Evolutionary conservation across 805 yeast species (phyloP).

Genomic region (Komagataella kurtzmanii): DNA sequence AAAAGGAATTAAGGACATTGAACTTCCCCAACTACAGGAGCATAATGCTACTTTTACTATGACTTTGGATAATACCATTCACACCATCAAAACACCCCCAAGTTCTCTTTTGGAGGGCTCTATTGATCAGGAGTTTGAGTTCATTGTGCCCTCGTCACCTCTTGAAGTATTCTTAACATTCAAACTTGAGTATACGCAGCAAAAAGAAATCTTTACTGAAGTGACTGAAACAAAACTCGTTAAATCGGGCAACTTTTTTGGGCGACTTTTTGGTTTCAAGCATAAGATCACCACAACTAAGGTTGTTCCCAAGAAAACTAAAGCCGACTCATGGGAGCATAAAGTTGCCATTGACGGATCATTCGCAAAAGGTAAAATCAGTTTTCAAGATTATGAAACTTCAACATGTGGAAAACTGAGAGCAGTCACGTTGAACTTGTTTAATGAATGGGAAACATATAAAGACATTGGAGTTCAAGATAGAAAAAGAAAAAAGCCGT

Average conservation of each 20-base stretch:
- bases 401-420: conserved; percentile 37
- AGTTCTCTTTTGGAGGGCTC: conserved; percentile 17
- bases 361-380: conserved; percentile 66
- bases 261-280: conserved; percentile 21
- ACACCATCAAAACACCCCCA: conserved; percentile 48
- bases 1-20: conserved; percentile 28
- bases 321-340: conserved; percentile 43
- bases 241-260: conserved; percentile 16
- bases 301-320: conserved; percentile 34
- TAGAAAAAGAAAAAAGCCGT: conserved; percentile 29
- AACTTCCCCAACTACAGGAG: conserved; percentile 29
- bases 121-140: conserved; percentile 68
- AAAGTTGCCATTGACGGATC: conserved; percentile 79
- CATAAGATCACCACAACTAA: conserved; percentile 34
- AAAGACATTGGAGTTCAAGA: conserved; percentile 15
- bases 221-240: conserved; percentile 35
- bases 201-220: conserved; percentile 39
- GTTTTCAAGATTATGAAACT: conserved; percentile 42
- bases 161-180: conserved; percentile 61
- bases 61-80: conserved; percentile 70
- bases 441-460: conserved; percentile 68
- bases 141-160: conserved; percentile 39
- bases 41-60: conserved; percentile 37
- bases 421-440: conserved; percentile 40
- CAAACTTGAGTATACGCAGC: conserved; percentile 46